Evolutionary conservation across 2,329 filamentous ascomycete genomes (phyloP).

Genomic region (Alternaria viburni): DNA sequence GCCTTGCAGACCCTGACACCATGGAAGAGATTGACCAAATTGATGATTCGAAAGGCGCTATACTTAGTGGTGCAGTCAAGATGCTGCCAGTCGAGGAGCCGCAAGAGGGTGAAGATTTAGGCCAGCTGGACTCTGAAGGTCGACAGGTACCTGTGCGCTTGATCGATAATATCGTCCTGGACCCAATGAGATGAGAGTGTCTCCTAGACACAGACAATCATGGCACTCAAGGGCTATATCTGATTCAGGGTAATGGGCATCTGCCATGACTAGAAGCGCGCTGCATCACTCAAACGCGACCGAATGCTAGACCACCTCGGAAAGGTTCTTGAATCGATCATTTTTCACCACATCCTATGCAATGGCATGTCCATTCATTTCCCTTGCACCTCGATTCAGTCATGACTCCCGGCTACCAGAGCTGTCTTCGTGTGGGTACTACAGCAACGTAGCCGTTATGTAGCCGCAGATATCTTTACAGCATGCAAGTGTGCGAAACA

Average conservation of each 20-base stretch:
- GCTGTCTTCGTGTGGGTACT: not conserved
- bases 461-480: not conserved
- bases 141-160: constrained; percentile 79
- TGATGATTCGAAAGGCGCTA: constrained; percentile 73
- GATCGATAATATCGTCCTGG: constrained; percentile 88
- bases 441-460: not conserved
- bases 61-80: constrained; percentile 88
- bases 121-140: constrained; percentile 71
- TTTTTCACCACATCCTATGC: not conserved
- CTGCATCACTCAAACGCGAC: not conserved
- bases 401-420: not conserved
- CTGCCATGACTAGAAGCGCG: not conserved
- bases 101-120: constrained; percentile 71
- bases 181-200: constrained; percentile 26
- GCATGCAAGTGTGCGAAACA: not conserved
- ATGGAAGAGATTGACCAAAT: constrained; percentile 79
- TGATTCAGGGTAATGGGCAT: not conserved
- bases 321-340: not conserved
- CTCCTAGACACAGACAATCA: not conserved
- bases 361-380: not conserved
- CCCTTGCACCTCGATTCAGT: not conserved
- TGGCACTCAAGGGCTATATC: not conserved
- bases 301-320: not conserved
- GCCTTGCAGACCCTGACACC: constrained; percentile 82
- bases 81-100: constrained; percentile 82